Evolutionary conservation across 441 rosid species (phyloP), one percentile per base, ranked within the genome.

Genomic region (Aquilaria agallochum): DNA sequence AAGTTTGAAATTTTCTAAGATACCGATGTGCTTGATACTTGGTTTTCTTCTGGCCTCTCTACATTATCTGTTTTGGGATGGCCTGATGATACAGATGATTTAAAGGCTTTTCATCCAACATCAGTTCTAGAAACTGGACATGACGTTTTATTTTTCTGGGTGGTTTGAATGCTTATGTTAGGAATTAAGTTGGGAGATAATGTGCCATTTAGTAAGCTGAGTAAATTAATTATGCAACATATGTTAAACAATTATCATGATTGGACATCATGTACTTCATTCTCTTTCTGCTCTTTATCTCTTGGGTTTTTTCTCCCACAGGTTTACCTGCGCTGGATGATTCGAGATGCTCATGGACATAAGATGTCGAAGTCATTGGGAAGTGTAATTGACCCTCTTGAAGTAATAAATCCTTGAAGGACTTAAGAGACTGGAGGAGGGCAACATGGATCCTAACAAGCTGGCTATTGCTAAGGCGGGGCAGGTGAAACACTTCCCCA

Each of bases 341-440:
- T 95, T 68, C 97, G 99, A 11, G 99, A 92, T 83, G 99, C 99
- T 40, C 99, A 92, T 60, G 99, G 99, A 15, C 91, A 97, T 44
- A 95, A 92, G 75, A 92, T 95, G 99, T 92, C 98, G 2, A 95
- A 95, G 72, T 92, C 98, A 52, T 72, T 92, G 65, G 99, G 99
- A 62, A 95, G 91, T 81, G 99, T 92, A 44, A 77, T 95, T 34
- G 99, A 95, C 68, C 99, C 97, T 47, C 87, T 95, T 63, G 98
- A 95, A 78, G 97, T 95, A 52, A 88, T 92, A 66, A 81, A 83
- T 72, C 54, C 92, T 92, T 58, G 92, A 88, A 68, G 92, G 89
- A 68, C 99, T 95, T 65, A 85, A 83, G 83, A 88, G 96, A 77
- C 78, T 95, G 58, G 95, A 85, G 68, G 93, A 77, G 74, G 95